These are phyloP conservation scores for Fusarium sp. DNA, from an alignment of 2,329 filamentous ascomycete species.

Conservation along the genomic window DNA sequence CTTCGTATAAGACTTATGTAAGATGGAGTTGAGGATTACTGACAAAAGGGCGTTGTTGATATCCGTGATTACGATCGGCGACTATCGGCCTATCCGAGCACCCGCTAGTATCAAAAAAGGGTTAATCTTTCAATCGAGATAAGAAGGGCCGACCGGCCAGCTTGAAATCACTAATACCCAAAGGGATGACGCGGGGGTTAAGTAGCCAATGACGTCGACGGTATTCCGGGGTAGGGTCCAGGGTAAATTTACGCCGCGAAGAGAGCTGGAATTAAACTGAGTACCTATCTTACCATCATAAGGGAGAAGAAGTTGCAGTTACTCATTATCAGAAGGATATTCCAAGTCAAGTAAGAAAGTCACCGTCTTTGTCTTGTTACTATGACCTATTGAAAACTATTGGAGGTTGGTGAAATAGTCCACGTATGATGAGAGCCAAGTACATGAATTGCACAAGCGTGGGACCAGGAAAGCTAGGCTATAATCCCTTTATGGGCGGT, in stretches of 20 bases:
- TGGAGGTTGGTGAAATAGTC: neutral
- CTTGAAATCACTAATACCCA: neutral
- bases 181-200: neutral
- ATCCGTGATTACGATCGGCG: neutral
- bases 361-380: no score
- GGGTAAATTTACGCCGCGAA: constrained; percentile 13
- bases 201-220: constrained; percentile 28
- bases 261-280: neutral
- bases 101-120: constrained; percentile 3
- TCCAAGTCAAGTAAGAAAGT: neutral
- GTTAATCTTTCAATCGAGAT: neutral
- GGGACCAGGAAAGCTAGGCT: neutral
- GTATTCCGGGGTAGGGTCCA: neutral
- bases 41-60: neutral
- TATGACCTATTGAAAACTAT: neutral
- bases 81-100: constrained; percentile 19
- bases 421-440: neutral
- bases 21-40: neutral
- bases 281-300: neutral
- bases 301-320: neutral
- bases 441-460: neutral
- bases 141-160: neutral
- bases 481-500: neutral
- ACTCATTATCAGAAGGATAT: neutral
- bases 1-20: constrained; percentile 2